These are phyloP conservation scores for Vitis rupestris DNA, from an alignment of 164 flowering plant species.

Conservation along the genomic window DNA sequence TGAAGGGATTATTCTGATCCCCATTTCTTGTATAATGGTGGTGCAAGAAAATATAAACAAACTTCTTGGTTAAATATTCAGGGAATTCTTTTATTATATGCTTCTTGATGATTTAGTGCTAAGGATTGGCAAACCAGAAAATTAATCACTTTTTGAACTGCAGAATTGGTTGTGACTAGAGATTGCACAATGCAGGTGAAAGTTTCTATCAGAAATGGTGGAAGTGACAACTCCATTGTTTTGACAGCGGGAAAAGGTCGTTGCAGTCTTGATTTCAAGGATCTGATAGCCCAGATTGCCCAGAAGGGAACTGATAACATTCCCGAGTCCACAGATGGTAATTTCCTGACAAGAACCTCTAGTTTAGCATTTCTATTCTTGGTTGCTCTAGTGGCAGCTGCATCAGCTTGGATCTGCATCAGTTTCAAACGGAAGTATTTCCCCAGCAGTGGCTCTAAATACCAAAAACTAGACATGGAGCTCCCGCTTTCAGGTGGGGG, in stretches of 20 bases:
- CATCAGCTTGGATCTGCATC: constrained; percentile 31
- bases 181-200: constrained; percentile 44
- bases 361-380: constrained; percentile 24
- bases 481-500: constrained; percentile 45
- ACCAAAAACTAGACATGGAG: constrained; percentile 65
- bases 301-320: constrained; percentile 16
- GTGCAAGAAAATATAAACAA: too few relatives aligned
- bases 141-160: neutral
- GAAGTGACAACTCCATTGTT: constrained; percentile 27
- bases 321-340: constrained; percentile 14
- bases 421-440: constrained; percentile 26
- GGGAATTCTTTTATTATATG: too few relatives aligned
- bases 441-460: constrained; percentile 24
- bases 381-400: constrained; percentile 33
- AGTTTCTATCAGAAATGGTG: constrained; percentile 38
- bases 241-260: constrained; percentile 36
- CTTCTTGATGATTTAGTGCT: too few relatives aligned
- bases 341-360: constrained; percentile 17
- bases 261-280: constrained; percentile 58
- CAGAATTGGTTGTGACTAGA: constrained; percentile 3
- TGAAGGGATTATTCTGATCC: too few relatives aligned
- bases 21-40: too few relatives aligned
- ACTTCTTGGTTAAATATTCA: too few relatives aligned
- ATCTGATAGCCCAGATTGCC: constrained; percentile 24
- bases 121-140: too few relatives aligned